Evolutionary conservation across 176 grass and related monocot species (phyloP).

Genomic region (Tuctoria greenei): DNA sequence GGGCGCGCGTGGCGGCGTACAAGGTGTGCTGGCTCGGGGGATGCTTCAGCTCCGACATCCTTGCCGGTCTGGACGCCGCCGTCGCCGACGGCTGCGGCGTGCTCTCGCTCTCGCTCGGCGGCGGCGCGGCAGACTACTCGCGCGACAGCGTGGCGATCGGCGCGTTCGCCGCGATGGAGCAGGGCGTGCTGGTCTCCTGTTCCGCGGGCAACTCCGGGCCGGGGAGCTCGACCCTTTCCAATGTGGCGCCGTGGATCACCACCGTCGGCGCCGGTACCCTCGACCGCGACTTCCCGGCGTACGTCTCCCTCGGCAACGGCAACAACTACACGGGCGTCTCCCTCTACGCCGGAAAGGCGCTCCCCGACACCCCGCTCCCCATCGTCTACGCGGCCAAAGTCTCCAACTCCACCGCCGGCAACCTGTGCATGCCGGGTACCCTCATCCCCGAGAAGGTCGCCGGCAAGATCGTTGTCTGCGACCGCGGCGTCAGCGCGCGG

Average conservation of each 20-base stretch:
- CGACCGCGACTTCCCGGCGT: slow-evolving; percentile 91
- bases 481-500: slow-evolving; percentile 73
- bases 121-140: slow-evolving; percentile 63
- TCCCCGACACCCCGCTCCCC: slow-evolving; percentile 35
- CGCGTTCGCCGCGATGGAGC: slow-evolving; percentile 77
- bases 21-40: slow-evolving; percentile 96
- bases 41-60: slow-evolving; percentile 93
- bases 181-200: slow-evolving; percentile 77
- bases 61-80: slow-evolving; percentile 77
- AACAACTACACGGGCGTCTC: slow-evolving; percentile 75
- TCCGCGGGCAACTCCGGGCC: slow-evolving; percentile 82
- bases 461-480: slow-evolving; percentile 85
- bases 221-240: slow-evolving; percentile 56
- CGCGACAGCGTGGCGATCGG: slow-evolving; percentile 87
- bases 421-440: slow-evolving; percentile 74
- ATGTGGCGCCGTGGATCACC: slow-evolving; percentile 85
- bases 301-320: slow-evolving; percentile 75
- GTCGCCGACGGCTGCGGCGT: slow-evolving; percentile 79
- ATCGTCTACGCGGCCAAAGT: slow-evolving; percentile 76
- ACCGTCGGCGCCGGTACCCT: slow-evolving; percentile 75
- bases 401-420: slow-evolving; percentile 73
- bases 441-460: slow-evolving; percentile 67
- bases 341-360: slow-evolving; percentile 66
- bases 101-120: slow-evolving; percentile 85
- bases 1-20: slow-evolving; percentile 68